Percentiles rank a stretch among this genome's conserved stretches.
Evolutionary conservation across 345 rosid species (phyloP).

Genomic region (Arabis hirsuta): DNA sequence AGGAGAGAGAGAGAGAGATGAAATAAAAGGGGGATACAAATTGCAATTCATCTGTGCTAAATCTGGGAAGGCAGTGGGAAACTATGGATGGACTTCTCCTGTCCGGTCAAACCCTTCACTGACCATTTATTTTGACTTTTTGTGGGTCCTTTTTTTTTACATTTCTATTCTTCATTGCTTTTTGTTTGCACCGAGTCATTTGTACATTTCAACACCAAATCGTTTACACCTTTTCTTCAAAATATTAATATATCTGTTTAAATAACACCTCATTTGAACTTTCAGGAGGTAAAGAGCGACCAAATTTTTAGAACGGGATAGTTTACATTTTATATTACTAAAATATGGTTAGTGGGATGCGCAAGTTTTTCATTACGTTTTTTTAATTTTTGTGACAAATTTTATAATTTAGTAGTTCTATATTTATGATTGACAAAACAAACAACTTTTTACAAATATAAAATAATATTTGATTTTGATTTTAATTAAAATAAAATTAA

Average conservation of each 20-base stretch:
- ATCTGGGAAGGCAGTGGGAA: conserved; percentile 40
- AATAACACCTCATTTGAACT: conserved; percentile 15
- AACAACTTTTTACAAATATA: too few relatives aligned
- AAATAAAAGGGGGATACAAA: conserved; percentile 21
- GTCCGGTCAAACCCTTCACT: conserved; percentile 40
- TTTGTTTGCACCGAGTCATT: conserved; percentile 4
- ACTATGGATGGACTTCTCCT: conserved; percentile 36
- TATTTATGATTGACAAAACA: too few relatives aligned
- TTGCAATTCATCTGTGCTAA: conserved; percentile 21
- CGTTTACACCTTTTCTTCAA: neutral
- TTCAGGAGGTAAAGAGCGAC: conserved; percentile 16
- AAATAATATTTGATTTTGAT: too few relatives aligned
- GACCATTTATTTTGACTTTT: conserved; percentile 45
- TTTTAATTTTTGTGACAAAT: too few relatives aligned
- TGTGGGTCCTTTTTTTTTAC: neutral
- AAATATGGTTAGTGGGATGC: too few relatives aligned
- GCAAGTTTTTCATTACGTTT: too few relatives aligned
- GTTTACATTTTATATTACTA: too few relatives aligned
- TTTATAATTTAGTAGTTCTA: too few relatives aligned
- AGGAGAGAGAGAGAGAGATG: conserved; percentile 1
- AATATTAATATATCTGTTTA: neutral
- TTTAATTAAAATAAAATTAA: too few relatives aligned
- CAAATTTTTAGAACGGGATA: neutral
- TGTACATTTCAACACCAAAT: conserved; percentile 27
- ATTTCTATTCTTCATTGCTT: neutral